Conservation (phyloP, 1,139 yeast species). For the Geotrichum histeridarum region DNA sequence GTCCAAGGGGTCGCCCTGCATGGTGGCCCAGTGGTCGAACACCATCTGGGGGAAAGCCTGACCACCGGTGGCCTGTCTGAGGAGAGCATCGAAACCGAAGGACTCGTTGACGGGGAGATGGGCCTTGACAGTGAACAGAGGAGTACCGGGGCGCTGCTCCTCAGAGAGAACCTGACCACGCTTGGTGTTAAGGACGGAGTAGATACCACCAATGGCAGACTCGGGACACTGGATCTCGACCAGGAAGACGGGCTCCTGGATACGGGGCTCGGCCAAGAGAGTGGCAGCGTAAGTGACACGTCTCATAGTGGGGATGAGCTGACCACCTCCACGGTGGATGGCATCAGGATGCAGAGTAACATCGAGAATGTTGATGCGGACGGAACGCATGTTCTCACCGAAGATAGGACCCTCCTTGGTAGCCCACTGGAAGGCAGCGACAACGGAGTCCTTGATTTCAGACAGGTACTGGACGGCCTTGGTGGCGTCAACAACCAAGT, state of each 20-base stretch:
- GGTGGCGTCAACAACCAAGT: conserved; percentile 98
- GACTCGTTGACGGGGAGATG: conserved; percentile 99
- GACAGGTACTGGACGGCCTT: conserved; percentile 99
- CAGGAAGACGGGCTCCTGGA: conserved; percentile 98
- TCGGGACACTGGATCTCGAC: conserved; percentile 99
- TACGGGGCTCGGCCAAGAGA: conserved; percentile 97
- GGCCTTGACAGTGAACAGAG: conserved; percentile 98
- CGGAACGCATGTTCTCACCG: conserved; percentile 94
- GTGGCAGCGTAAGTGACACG: conserved; percentile 98
- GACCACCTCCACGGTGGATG: conserved; percentile 99
- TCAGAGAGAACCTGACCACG: conserved; percentile 99
- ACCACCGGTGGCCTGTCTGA: conserved; percentile 99
- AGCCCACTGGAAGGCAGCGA: conserved; percentile 99
- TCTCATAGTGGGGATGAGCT: conserved; percentile 99
- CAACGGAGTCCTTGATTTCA: conserved; percentile 99
- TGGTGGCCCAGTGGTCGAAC: conserved; percentile 95
- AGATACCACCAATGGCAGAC: conserved; percentile 99
- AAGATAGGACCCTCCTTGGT: conserved; percentile 98
- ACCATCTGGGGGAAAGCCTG: conserved; percentile 99
- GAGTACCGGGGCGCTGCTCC: conserved; percentile 99
- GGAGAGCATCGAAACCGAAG: conserved; percentile 99
- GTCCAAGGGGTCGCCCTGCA: conserved; percentile 91
- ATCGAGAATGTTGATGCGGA: conserved; percentile 97
- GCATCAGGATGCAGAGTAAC: conserved; percentile 99
- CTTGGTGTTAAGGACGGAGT: conserved; percentile 98